Conservation (phyloP, 371 early-diverging fungal genomes). For the Syncephalastrum sp. region DNA sequence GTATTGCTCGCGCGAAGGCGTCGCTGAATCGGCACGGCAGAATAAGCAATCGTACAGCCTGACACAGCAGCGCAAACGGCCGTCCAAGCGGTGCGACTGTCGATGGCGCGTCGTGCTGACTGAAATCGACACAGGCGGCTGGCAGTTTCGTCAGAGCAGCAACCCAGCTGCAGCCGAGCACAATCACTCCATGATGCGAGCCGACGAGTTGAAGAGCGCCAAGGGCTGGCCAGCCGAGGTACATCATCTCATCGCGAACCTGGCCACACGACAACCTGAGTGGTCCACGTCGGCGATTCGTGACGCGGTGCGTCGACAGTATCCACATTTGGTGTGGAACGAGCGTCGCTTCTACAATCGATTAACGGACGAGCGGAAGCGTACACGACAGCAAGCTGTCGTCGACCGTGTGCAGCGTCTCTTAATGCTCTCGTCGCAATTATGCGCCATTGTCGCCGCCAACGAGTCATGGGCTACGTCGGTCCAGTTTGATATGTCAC, state of each 20-base stretch:
- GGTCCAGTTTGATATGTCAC: constrained; percentile 30
- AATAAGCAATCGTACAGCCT: constrained; percentile 21
- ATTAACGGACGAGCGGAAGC: constrained; percentile 56
- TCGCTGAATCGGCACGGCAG: constrained; percentile 59
- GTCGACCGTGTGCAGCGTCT: constrained; percentile 33
- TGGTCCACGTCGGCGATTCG: constrained; percentile 54
- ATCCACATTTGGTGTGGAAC: constrained; percentile 59
- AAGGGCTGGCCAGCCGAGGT: constrained; percentile 46
- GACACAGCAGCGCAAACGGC: constrained; percentile 53
- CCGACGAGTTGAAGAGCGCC: constrained; percentile 50
- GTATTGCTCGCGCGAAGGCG: constrained; percentile 64
- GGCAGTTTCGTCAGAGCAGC: constrained; percentile 60
- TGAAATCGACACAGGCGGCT: constrained; percentile 51
- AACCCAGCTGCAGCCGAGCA: constrained; percentile 59
- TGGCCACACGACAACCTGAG: constrained; percentile 34
- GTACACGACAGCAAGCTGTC: constrained; percentile 36
- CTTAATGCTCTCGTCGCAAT: constrained; percentile 23
- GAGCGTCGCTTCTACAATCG: constrained; percentile 64
- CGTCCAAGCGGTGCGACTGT: constrained; percentile 62
- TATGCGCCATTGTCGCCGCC: constrained; percentile 34
- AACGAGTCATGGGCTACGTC: constrained; percentile 33
- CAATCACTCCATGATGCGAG: constrained; percentile 58
- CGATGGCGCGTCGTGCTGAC: constrained; percentile 65
- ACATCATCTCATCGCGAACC: constrained; percentile 32
- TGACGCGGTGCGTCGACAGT: constrained; percentile 51